Base-by-base conservation (phyloP, 148 eudicot genomes). In the Camellia granthamiana region DNA sequence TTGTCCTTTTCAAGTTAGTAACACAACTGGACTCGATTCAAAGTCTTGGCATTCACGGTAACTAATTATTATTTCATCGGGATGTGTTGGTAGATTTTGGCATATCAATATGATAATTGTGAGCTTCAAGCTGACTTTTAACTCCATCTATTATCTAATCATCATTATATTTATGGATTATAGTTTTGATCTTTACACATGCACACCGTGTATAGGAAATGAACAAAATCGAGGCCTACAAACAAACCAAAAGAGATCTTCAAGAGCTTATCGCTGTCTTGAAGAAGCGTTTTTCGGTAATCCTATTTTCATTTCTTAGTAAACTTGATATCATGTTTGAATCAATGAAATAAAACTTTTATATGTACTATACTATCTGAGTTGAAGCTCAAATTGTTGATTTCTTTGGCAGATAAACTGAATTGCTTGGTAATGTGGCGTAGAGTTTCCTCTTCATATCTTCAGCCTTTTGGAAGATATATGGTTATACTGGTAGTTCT, bases 211-310 rank as follows among this genome's bases (percentile, higher is more conserved):
- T 65, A 77, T 58, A 78, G 88, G 86, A 78, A 63, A 38, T 86
- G 82, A 70, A 83, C 86, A 83, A 83, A 56, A 80, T 86, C 55
- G 88, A 83, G 11, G 86, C 86, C 62, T 86, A 86, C 66, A 83
- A 78, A 44, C 66, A 77, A 74, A 83, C 86, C 74, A 86, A 81
- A 76, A 18, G n/a, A 60, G 82, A 86, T 75, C 79, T 79, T 51
- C 16, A 84, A 51, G 83, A 80, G 58, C 86, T 76, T 49, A 3
- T 59, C 14, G 69, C 80, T 15, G 21, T 43, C 74, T 52, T 76
- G 72, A 80, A 84, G 86, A 80, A 61, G 77, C 77, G 59, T 9
- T 58, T 83, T 42, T 69, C 41, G 80, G 86, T 84, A 63, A 80
- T n/a, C 74, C 1, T 30, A 30, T 14, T 13, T 23, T 54, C 15